Percentiles rank a stretch among this genome's conserved stretches.
Conservation (phyloP, 1,284 basidiomycete species). For the Stereum hirsutum region DNA sequence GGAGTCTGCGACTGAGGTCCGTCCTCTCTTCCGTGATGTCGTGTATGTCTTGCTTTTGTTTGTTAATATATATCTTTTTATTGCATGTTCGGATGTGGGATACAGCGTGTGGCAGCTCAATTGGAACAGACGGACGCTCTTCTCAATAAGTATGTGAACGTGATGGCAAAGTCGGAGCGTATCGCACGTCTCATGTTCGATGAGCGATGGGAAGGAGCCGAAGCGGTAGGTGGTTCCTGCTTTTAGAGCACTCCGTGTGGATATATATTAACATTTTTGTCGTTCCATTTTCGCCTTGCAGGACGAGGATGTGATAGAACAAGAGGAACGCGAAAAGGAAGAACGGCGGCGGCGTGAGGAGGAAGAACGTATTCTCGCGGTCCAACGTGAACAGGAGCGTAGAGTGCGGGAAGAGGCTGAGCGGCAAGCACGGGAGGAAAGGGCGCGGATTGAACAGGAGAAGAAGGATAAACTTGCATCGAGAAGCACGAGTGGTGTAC, state of each 20-base stretch:
- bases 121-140: slow-evolving; percentile 61
- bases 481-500: slow-evolving; percentile 22
- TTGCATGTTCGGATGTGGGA: background rate
- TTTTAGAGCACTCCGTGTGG: background rate
- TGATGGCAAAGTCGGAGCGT: slow-evolving; percentile 62
- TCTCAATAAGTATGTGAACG: slow-evolving; percentile 60
- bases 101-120: slow-evolving; percentile 53
- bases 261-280: background rate
- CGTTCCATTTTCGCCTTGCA: slow-evolving; percentile 16
- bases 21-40: slow-evolving; percentile 13
- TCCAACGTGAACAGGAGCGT: slow-evolving; percentile 41
- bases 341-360: slow-evolving; percentile 39
- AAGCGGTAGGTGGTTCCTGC: slow-evolving; percentile 37
- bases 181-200: slow-evolving; percentile 61
- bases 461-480: slow-evolving; percentile 15
- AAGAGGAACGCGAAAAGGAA: slow-evolving; percentile 35
- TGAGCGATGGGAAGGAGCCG: slow-evolving; percentile 63
- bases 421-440: slow-evolving; percentile 35
- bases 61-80: background rate
- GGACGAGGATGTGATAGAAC: slow-evolving; percentile 49
- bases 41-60: background rate
- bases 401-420: slow-evolving; percentile 42
- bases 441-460: slow-evolving; percentile 20
- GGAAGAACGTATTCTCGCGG: slow-evolving; percentile 35
- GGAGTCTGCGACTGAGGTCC: slow-evolving; percentile 57